Conservation (phyloP, 345 rosid genomes). For the Abelmoschus esculentus region DNA sequence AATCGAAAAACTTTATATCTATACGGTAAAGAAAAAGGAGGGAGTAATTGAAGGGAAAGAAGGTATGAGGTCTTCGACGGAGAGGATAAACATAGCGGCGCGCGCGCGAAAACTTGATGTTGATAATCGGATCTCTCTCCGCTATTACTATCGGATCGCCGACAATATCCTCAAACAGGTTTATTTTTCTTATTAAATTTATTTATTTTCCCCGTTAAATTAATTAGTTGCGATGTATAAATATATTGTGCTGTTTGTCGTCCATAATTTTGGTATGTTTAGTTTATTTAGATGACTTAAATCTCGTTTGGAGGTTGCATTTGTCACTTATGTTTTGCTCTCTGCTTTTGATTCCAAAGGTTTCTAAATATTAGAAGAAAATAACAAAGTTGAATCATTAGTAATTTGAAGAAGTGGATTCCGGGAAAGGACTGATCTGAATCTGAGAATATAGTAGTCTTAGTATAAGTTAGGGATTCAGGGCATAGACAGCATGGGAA, state of each 20-base stretch:
- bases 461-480: neutral
- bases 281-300: neutral
- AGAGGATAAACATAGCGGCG: slow-evolving; percentile 59
- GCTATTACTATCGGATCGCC: slow-evolving; percentile 79
- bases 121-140: slow-evolving; percentile 75
- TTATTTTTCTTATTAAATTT: neutral
- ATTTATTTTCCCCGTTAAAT: neutral
- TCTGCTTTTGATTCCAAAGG: neutral
- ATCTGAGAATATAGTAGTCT: neutral
- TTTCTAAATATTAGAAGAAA: neutral
- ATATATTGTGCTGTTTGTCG: neutral
- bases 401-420: neutral
- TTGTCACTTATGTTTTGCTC: neutral
- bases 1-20: slow-evolving; percentile 14
- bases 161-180: slow-evolving; percentile 94
- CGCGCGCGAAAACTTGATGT: slow-evolving; percentile 64
- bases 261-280: neutral
- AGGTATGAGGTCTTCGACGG: slow-evolving; percentile 55
- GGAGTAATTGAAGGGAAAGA: slow-evolving; percentile 5
- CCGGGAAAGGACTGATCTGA: neutral
- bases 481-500: neutral
- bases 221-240: neutral
- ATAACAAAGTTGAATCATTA: neutral
- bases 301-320: neutral
- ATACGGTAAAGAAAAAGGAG: slow-evolving; percentile 3